Conservation (phyloP, 169 alveolate genomes). For the Eimeria tenella region DNA sequence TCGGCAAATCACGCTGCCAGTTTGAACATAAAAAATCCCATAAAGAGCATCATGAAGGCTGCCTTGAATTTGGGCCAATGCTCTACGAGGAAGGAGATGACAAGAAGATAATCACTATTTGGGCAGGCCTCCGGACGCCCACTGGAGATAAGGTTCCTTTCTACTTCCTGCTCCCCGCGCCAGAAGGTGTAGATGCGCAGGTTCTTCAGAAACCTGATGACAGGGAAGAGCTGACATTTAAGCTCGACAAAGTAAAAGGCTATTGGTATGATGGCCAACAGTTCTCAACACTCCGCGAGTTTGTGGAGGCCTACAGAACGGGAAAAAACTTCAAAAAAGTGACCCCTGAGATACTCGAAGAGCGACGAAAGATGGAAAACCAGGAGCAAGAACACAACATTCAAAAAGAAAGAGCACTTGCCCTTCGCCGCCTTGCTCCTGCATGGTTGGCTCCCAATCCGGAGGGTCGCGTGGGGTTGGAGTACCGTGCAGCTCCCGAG, state of each 20-base stretch:
- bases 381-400: background rate
- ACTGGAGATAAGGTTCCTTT: conserved; percentile 24
- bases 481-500: conserved; percentile 84
- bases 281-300: conserved; percentile 75
- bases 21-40: conserved; percentile 50
- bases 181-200: conserved; percentile 11
- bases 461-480: conserved; percentile 81
- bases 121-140: conserved; percentile 82
- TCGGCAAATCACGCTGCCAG: conserved; percentile 52
- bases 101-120: conserved; percentile 71
- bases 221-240: conserved; percentile 32
- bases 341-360: background rate
- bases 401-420: conserved; percentile 9
- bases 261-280: conserved; percentile 80
- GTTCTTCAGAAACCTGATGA: conserved; percentile 16
- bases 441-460: conserved; percentile 74
- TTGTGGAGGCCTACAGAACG: conserved; percentile 77
- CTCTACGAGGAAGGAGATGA: conserved; percentile 69
- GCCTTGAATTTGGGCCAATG: conserved; percentile 73
- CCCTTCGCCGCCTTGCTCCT: conserved; percentile 74
- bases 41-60: conserved; percentile 34
- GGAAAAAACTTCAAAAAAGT: conserved; percentile 46
- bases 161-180: conserved; percentile 59
- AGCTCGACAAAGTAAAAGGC: conserved; percentile 69
- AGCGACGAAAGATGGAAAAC: background rate